Evolutionary conservation across 495 filamentous ascomycete genomes (phyloP), one percentile per base, ranked within the genome.

Genomic region (Cercophora newfieldiana): DNA sequence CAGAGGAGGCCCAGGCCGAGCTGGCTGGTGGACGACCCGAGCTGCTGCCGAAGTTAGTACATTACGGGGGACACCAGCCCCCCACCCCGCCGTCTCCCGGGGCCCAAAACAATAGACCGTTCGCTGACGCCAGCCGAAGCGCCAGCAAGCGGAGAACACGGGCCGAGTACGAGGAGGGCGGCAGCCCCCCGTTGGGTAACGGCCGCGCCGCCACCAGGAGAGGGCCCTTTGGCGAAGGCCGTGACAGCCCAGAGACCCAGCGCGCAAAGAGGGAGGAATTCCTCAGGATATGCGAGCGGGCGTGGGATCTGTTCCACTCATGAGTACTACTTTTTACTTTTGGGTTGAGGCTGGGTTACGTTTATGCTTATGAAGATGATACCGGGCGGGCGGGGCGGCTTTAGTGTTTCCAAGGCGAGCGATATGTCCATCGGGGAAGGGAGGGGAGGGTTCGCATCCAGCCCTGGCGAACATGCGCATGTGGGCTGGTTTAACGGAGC

Each of bases 251-350:
- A 4, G 92, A 93, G 64, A 90, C 87, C n/a, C 86, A 93, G 72
- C 81, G 86, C 63, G 88, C 86, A 75, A 99, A 99, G 88, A 92
- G 94, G 76, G 94, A 97, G 53, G 94, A 99, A 72, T 99, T 99
- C 74, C 77, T 99, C 68, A 80, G 84, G 54, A 78, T 98, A 49
- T 99, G 95, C 72, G 87, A 90, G 58, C 82, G 92, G 71, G 94
- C 94, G 25, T 99, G 95, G 95, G 95, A 99, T 80, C 74, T 99
- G 59, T 96, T 99, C 75, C 95, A 98, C 81, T 97, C 93, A 57
- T 99, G 81, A 89, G 24, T 3, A 26, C 7, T 16, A 44, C 10
- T 51, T n/a, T 58, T 25, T 60, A 5, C n/a, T n/a, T n/a, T n/a
- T n/a, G 18, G 24, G 12, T 19, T 31, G 19, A 18, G 10, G 14